Evolutionary conservation across 495 filamentous ascomycete genomes (phyloP), one percentile per base, ranked within the genome.

Genomic region (Terfezia claveryi): DNA sequence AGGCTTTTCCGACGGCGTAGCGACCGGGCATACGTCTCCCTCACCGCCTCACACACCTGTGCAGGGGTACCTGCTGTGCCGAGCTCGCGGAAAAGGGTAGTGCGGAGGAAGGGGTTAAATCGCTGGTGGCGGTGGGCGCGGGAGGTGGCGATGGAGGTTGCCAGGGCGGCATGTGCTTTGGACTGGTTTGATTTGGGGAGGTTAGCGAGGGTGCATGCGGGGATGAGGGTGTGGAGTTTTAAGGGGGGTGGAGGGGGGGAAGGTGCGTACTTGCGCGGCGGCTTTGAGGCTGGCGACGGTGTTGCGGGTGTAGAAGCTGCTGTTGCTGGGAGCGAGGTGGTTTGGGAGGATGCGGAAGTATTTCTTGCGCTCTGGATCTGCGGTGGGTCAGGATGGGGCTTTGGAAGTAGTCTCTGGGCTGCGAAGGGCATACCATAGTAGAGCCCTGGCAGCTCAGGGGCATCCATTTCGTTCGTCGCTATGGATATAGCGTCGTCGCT

Each of bases 261-360:
- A 7, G 4, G 27, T 4, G 27, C 27, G 7, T 7, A 32, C 27
- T 20, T 46, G 41, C 14, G 4, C 17, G 41, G 41, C 3, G 41
- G 41, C 12, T 46, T 14, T 3, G 41, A 20, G 12, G 12, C 4
- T 2, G 41, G 41, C 41, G 41, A 46, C 12, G 8, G 14, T 46
- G 14, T 14, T 14, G 1, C 12, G 57, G n/a, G 57, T 44, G 49
- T 60, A 59, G 8, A 59, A 57, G 17, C 56, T 60, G 17, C 27
- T 53, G 38, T 44, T 61, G 38, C 61, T 55, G 50, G 64, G 64
- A 23, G 53, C 61, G 16, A 58, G 63, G 56, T 50, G 58, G 55
- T 59, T 73, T 67, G 63, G 59, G 36, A 65, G 63, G 46, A 76
- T 64, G 54, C 68, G 71, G 63, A 75, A 77, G 61, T 75, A 76